Percentiles rank a stretch among this genome's conserved stretches.
These are phyloP conservation scores for Protomyces lactucae-debilis DNA, from an alignment of 1,139 yeast genomes.

Conservation along the genomic window DNA sequence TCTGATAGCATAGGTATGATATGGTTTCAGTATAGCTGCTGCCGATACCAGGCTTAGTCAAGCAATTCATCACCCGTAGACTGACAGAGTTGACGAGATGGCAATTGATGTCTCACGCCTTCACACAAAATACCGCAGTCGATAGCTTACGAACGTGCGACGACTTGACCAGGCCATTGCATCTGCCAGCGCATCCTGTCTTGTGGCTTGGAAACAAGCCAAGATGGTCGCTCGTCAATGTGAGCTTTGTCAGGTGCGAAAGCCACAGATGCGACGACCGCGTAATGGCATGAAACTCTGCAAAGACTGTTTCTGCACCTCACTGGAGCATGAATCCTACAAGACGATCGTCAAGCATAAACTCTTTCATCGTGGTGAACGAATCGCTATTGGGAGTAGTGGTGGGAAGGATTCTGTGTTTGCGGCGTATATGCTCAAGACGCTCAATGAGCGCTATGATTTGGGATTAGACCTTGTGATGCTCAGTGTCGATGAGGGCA, in stretches of 20 bases:
- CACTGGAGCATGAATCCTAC: constrained; percentile 94
- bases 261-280: constrained; percentile 87
- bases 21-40: no score
- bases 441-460: constrained; percentile 78
- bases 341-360: constrained; percentile 69
- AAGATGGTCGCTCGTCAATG: constrained; percentile 45
- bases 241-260: constrained; percentile 77
- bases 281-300: constrained; percentile 89
- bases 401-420: constrained; percentile 99
- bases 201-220: no score
- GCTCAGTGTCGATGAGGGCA: constrained; percentile 92
- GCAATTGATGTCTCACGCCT: no score
- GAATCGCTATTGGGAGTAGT: constrained; percentile 93
- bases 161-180: no score
- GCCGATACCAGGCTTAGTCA: no score
- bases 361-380: constrained; percentile 73
- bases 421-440: constrained; percentile 77
- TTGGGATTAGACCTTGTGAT: constrained; percentile 81
- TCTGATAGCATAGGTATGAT: no score
- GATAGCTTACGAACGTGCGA: no score
- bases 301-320: constrained; percentile 80
- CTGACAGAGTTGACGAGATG: no score
- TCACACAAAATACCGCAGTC: no score
- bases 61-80: no score
- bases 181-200: no score